Base-by-base conservation (phyloP, 331 rosid species). In the Acacia pycnantha region DNA sequence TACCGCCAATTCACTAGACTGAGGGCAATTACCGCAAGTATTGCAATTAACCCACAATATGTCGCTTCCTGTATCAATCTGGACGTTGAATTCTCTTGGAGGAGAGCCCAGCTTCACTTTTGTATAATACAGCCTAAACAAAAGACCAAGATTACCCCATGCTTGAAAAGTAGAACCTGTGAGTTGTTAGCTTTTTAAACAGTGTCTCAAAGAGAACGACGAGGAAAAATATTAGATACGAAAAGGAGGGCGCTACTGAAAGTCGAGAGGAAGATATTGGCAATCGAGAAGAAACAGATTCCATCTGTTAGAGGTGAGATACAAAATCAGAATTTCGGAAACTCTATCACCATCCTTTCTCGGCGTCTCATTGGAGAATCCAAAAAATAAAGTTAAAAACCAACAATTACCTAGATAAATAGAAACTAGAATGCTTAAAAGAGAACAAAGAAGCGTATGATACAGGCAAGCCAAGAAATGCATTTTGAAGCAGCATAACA, bases 11-110 rank as follows among this genome's bases (percentile, higher is more conserved):
- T 87, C 95, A 86, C 99, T 96, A 76, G 97, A 85, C 51, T 86
- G 92, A 21, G 98, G 99, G 82, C 98, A 96, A 82, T 94, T 86
- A 56, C 83, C 88, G 89, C 99, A 96, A 66, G 97, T 84, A 74
- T 83, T 89, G 90, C 99, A 93, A 76, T 83, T 93, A 40, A 95
- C 88, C 99, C 98, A 96, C 89, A 96, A 88, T 73, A 92, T 93
- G 74, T 96, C 98, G 71, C 98, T 96, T 81, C 99, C 99, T n/a
- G 98, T 93, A 85, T 95, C 99, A 67, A 95, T 91, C 89, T 95
- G 99, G 53, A 93, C 98, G 56, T 90, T 85, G 83, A 92, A 95
- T 82, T 95, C 98, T 82, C 82, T 92, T 12, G 98, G 93, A 33
- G 99, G 98, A 76, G 98, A 92, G 61, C 99, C 99, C 81, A 92